Evolutionary conservation across 78 protist genomes (phyloP), one percentile per base, ranked within the genome.

Genomic region (Speleostelium caveatum): DNA sequence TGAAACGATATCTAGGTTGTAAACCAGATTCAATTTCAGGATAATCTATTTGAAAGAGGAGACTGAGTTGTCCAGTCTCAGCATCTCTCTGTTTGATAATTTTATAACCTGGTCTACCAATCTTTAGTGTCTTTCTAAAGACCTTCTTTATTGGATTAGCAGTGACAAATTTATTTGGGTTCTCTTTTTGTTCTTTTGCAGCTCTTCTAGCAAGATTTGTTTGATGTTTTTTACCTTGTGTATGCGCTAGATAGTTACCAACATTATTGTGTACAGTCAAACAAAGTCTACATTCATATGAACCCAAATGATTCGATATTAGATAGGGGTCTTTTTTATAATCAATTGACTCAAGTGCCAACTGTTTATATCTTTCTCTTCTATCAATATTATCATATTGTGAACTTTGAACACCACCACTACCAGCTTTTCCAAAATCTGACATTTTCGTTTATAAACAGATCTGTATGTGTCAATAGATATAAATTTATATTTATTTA

Each of bases 251-350:
- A 85, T 98, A 98, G 76, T 83, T 89, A 5, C 99, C 99, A 45
- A 98, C 99, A 75, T 97, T 99, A 10, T 68, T 94, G 90, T 99
- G 99, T 35, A 97, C 93, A 3, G 99, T 99, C 26, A 98, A 72
- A 92, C 99, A 99, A 19, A 99, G 96, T 80, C 88, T 96, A 96
- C 99, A 99, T 93, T 99, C 99, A 90, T 96, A 98, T 22, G 93
- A 74, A 45, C 88, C 87, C 16, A 85, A 30, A 60, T 94, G 94
- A 76, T 77, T 94, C 8, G 83, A 65, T 69, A 95, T 75, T 19
- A 94, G 72, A 75, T 94, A 95, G 4, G 95, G 95, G 36, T 88
- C 98, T 86, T 96, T 98, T n/a, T 75, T 66, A 36, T 98, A 66
- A 63, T 98, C 99, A 3, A 98, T 73, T 16, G 94, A 89, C 63